Percentiles rank a stretch among this genome's conserved stretches.
Conservation (phyloP, 768 basidiomycete genomes). For the Lentinula detonsa region DNA sequence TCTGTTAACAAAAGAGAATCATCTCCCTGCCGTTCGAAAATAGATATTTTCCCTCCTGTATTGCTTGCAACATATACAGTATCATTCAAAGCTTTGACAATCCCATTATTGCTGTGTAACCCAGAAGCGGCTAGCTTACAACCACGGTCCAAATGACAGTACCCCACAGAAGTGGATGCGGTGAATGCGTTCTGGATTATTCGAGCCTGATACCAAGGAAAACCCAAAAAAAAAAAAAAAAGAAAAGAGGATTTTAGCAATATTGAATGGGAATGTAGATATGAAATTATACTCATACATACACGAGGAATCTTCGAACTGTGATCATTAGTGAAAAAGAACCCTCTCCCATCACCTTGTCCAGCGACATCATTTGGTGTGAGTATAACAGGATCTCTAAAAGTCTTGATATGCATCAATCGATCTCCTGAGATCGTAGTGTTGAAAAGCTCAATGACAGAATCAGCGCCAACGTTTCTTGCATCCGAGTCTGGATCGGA, state of each 20-base stretch:
- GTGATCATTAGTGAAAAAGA: constrained; percentile 70
- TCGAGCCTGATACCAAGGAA: constrained; percentile 9
- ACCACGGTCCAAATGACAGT: constrained; percentile 53
- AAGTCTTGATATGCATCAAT: constrained; percentile 50
- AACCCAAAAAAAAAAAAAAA: neutral
- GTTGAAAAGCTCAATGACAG: constrained; percentile 65
- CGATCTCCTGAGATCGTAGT: constrained; percentile 36
- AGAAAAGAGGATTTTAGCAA: neutral
- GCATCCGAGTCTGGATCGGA: constrained; percentile 20
- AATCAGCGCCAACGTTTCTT: constrained; percentile 55
- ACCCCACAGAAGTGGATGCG: constrained; percentile 46
- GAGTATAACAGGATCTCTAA: constrained; percentile 46
- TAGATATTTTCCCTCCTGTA: constrained; percentile 36
- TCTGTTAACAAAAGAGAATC: constrained; percentile 52
- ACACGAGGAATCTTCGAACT: constrained; percentile 49
- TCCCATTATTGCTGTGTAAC: constrained; percentile 58
- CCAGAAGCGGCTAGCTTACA: constrained; percentile 54
- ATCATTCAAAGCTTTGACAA: constrained; percentile 41
- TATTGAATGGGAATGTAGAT: neutral
- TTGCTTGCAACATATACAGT: constrained; percentile 56
- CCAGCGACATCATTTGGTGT: constrained; percentile 76
- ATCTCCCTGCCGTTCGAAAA: constrained; percentile 56
- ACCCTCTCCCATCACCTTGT: constrained; percentile 51
- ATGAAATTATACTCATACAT: constrained; percentile 13
- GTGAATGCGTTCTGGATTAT: constrained; percentile 22